These are phyloP conservation scores for Williopsis jadinii DNA, from an alignment of 1,139 yeast species.

Conservation along the genomic window DNA sequence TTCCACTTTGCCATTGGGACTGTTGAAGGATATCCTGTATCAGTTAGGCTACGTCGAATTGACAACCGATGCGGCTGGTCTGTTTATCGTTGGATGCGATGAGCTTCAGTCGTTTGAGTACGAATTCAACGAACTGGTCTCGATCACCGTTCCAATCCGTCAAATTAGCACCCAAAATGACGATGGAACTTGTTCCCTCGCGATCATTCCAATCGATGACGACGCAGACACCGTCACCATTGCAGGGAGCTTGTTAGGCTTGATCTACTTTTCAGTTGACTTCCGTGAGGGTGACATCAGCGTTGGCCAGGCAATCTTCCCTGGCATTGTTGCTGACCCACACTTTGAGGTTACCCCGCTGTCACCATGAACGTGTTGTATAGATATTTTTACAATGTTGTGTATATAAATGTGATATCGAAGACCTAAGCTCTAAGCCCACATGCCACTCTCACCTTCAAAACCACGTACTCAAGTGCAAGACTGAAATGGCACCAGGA, in stretches of 20 bases:
- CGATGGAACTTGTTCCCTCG: slow-evolving; percentile 9
- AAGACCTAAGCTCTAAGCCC: too few relatives aligned
- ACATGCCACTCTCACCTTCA: too few relatives aligned
- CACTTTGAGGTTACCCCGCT: neutral
- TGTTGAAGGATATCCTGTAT: slow-evolving; percentile 4
- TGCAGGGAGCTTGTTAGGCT: slow-evolving; percentile 8
- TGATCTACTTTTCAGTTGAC: slow-evolving; percentile 9
- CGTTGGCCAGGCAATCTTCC: slow-evolving; percentile 9
- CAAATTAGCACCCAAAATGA: slow-evolving; percentile 7
- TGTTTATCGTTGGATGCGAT: slow-evolving; percentile 7
- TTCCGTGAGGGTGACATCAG: slow-evolving; percentile 4
- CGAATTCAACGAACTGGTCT: slow-evolving; percentile 9
- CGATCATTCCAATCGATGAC: slow-evolving; percentile 5
- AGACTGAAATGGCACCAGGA: too few relatives aligned
- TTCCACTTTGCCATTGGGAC: slow-evolving; percentile 7
- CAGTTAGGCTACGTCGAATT: slow-evolving; percentile 3
- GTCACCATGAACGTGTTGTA: neutral
- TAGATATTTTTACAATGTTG: too few relatives aligned
- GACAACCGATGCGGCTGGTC: slow-evolving; percentile 3
- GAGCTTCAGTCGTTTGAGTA: slow-evolving; percentile 2
- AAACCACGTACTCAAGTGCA: too few relatives aligned
- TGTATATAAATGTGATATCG: too few relatives aligned
- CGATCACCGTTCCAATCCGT: slow-evolving; percentile 5
- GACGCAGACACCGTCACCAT: slow-evolving; percentile 2
- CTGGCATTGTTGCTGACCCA: slow-evolving; percentile 7